Percentiles rank a stretch among this genome's conserved stretches.
Evolutionary conservation across 2,329 filamentous ascomycete species (phyloP).

Genomic region (Cladophialophora carrionii): DNA sequence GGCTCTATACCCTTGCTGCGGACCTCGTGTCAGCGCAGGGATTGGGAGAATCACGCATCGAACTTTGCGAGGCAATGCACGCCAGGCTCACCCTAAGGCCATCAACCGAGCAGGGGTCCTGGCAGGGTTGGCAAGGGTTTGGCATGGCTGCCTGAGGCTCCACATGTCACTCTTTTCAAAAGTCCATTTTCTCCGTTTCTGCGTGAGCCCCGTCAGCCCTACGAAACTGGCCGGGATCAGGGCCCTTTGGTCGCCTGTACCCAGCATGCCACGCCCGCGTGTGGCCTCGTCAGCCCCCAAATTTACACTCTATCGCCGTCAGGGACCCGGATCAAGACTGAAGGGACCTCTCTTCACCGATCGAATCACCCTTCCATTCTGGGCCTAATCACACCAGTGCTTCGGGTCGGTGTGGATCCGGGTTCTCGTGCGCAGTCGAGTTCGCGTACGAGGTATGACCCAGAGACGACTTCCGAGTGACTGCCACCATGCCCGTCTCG

Average conservation of each 20-base stretch:
- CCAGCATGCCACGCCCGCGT: slow-evolving; percentile 19
- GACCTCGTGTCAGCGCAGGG: slow-evolving; percentile 4
- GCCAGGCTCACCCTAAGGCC: slow-evolving; percentile 16
- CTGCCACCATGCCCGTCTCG: not conserved
- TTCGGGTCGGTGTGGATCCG: slow-evolving; percentile 1
- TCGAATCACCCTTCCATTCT: slow-evolving; percentile 12
- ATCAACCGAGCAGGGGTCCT: not conserved
- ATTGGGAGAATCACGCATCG: not conserved
- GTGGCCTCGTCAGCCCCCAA: slow-evolving; percentile 33
- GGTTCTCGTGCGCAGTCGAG: not conserved
- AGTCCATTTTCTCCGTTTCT: slow-evolving; percentile 21
- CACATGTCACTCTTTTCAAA: slow-evolving; percentile 13
- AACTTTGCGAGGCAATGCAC: slow-evolving; percentile 14
- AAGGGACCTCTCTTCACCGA: slow-evolving; percentile 1
- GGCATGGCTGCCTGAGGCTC: slow-evolving; percentile 16
- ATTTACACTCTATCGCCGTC: slow-evolving; percentile 30
- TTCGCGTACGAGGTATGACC: not conserved
- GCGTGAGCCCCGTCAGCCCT: slow-evolving; percentile 26
- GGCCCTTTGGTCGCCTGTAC: slow-evolving; percentile 15
- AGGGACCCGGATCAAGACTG: slow-evolving; percentile 11
- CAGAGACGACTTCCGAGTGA: not conserved
- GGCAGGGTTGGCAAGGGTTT: not conserved
- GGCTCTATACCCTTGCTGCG: slow-evolving; percentile 6
- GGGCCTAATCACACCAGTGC: slow-evolving; percentile 4
- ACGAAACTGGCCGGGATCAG: slow-evolving; percentile 15